Evolutionary conservation across 1,139 yeast genomes (phyloP), one percentile per base, ranked within the genome.

Genomic region (Suhomyces kunorum): DNA sequence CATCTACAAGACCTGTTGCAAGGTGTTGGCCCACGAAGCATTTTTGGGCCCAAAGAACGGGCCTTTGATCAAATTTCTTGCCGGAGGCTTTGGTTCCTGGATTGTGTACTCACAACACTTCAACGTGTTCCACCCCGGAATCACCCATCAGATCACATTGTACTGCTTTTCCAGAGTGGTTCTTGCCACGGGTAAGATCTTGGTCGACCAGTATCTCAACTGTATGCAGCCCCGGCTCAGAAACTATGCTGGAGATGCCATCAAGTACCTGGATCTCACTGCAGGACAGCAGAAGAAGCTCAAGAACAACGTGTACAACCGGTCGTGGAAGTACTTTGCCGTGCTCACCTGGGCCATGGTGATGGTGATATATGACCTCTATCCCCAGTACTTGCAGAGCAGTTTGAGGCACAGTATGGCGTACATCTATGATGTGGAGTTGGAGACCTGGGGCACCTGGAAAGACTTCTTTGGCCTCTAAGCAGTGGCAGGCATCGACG

Each of bases 331-430:
- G 34, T 60, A 76, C 39, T 79, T 82, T 56, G 84, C 90, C 1
- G 78, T 84, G n/a, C 46, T 80, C 6, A 71, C 82, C 8, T 86
- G 95, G 95, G 94, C 83, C 0, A 59, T 78, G 36, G 87, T 85
- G 36, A 84, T 86, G 92, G 71, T 77, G 52, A 69, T 86, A 40
- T 85, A 83, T 61, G 76, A 83, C 46, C 68, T 68, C 46, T 83
- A 84, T 47, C 84, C 86, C 6, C 74, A 73, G 38, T 75, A 76
- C 51, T 68, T 86, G 41, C 92, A 85, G 55, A 72, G 77, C 43
- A 78, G 87, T 5, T 68, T 86, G 70, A 73, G 84, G 50, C 81
- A 79, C 49, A 78, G 87, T 40, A 81, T 86, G 87, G 79, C 81
- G 38, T 84, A 80, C 54, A 78, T 85, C 32, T 85, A 85, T 54